Evolutionary conservation across 176 grass and related monocot species (phyloP).

Genomic region (Eleusine indica): DNA sequence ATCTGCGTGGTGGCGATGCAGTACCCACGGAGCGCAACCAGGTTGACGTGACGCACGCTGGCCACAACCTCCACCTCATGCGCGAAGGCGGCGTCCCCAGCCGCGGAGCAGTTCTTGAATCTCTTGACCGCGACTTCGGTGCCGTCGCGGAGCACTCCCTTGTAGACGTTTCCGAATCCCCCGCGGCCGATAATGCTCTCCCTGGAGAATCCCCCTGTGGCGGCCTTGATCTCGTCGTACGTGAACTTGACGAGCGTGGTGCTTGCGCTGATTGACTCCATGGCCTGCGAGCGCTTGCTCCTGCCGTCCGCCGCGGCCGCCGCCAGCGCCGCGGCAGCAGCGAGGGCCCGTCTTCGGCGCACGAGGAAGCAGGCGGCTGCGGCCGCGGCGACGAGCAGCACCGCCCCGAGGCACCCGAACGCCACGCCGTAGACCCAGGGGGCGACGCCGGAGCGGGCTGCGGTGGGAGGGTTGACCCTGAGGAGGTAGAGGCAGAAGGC

Average conservation of each 20-base stretch:
- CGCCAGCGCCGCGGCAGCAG: not conserved
- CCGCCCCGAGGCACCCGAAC: constrained; percentile 36
- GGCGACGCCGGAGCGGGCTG: not conserved
- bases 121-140: constrained; percentile 74
- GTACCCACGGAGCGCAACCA: constrained; percentile 74
- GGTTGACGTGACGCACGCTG: constrained; percentile 88
- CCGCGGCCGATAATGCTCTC: constrained; percentile 80
- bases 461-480: constrained; percentile 15
- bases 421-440: constrained; percentile 59
- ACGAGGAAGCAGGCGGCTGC: constrained; percentile 34
- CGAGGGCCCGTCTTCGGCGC: constrained; percentile 11
- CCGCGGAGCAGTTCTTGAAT: constrained; percentile 89
- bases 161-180: constrained; percentile 89
- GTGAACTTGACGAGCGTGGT: constrained; percentile 83
- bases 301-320: constrained; percentile 28
- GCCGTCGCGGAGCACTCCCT: constrained; percentile 59
- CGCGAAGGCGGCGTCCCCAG: constrained; percentile 70
- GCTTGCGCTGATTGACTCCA: constrained; percentile 88
- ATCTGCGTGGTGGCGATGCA: constrained; percentile 75
- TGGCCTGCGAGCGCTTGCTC: constrained; percentile 57
- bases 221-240: constrained; percentile 77
- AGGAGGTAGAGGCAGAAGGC: constrained; percentile 79
- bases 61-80: constrained; percentile 98
- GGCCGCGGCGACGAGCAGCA: constrained; percentile 30
- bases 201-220: constrained; percentile 59